Evolutionary conservation across 2,329 filamentous ascomycete genomes (phyloP).

Genomic region (Nigrospora osmanthi): DNA sequence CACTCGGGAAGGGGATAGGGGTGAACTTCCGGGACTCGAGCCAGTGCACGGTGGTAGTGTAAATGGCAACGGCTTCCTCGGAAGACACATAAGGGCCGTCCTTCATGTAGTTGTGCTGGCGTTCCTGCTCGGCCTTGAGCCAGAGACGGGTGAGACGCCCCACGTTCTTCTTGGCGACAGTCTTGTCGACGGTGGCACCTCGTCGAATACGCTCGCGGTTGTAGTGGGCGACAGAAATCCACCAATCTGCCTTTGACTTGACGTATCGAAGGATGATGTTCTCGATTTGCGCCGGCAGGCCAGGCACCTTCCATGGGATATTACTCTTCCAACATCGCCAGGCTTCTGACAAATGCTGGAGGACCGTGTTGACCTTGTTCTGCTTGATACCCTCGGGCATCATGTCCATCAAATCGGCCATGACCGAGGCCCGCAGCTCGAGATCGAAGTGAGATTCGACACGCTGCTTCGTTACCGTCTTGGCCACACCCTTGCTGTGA

Average conservation of each 20-base stretch:
- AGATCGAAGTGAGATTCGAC: constrained; percentile 98
- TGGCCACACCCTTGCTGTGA: constrained; percentile 97
- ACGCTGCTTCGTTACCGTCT: constrained; percentile 98
- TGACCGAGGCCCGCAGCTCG: constrained; percentile 93
- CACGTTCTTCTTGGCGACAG: constrained; percentile 97
- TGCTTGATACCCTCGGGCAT: constrained; percentile 99
- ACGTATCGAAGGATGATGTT: constrained; percentile 98
- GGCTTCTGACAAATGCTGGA: constrained; percentile 94
- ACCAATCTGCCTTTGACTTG: constrained; percentile 99
- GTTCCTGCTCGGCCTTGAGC: constrained; percentile 96
- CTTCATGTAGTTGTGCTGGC: constrained; percentile 99
- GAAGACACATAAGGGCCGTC: constrained; percentile 97
- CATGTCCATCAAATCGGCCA: constrained; percentile 99
- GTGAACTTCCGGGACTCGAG: constrained; percentile 97
- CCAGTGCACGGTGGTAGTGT: constrained; percentile 98
- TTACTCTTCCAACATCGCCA: constrained; percentile 99
- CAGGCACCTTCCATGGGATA: constrained; percentile 98
- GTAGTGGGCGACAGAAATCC: constrained; percentile 98
- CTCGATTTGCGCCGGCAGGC: constrained; percentile 91
- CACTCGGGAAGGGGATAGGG: constrained; percentile 95
- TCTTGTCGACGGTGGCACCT: constrained; percentile 97
- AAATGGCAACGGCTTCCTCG: constrained; percentile 96
- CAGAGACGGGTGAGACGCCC: constrained; percentile 89
- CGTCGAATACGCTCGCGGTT: constrained; percentile 94
- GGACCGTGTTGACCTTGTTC: constrained; percentile 96